Evolutionary conservation across 1,284 basidiomycete species (phyloP), one percentile per base, ranked within the genome.

Genomic region (Schizophyllum amplum): DNA sequence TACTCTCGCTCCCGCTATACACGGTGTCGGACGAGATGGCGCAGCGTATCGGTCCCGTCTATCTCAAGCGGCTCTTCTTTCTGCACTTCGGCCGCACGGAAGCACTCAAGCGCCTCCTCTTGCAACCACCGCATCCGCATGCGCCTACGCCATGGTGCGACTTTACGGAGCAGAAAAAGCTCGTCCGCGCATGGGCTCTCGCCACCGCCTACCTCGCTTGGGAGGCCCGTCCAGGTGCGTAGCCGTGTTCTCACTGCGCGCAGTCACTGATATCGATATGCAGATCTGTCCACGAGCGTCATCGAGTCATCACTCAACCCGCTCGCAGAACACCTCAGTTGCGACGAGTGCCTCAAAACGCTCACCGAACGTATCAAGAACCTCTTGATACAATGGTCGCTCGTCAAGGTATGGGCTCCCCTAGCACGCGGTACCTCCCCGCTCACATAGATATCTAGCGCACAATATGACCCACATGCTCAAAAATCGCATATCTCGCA

Each of bases 351-450:
- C 67, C 80, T 79, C 61, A 66, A 71, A 55, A 71, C 79, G 1
- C 75, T 91, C 21, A 71, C 76, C 54, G 83, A 86, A 47, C 80
- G 88, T 25, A 80, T 90, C 54, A 84, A 82, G 68, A 78, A 78
- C 57, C 74, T 91, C 48, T 72, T 88, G 49, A 70, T 84, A 21
- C 86, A 90, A 65, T 91, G 88, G 88, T 85, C 88, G 6, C 74
- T 83, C 42, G 84, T 91, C 51, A 90, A 87, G 75, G 87, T 87
- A 63, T 42, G 13, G 33, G 33, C 33, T 13, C 33, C 33, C 17
- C 11, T 42, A 42, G 13, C 17, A 9, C 11, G 3, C 33, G 17
- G 11, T 17, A 42, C 33, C 4, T 9, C 13, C 33, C n/a, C 4
- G 7, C 0, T 47, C 48, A 48, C 55, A 24, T 23, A 13, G 9